Evolutionary conservation across 495 filamentous ascomycete species (phyloP).

Genomic region (Talaromyces ruber): DNA sequence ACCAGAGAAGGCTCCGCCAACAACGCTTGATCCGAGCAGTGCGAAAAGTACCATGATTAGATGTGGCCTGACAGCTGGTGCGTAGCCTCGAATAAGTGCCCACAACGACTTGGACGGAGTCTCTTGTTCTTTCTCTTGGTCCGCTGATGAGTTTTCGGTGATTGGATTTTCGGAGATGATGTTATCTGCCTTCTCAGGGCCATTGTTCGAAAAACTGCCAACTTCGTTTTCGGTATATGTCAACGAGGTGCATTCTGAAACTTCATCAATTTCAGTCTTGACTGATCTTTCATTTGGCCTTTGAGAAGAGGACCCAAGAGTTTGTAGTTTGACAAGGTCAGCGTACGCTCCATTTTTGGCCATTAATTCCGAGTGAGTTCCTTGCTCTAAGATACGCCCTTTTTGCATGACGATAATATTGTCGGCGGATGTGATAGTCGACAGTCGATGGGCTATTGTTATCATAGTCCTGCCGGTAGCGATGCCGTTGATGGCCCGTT

Average conservation of each 20-base stretch:
- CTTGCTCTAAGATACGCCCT: slow-evolving; percentile 48
- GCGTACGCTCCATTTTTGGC: slow-evolving; percentile 36
- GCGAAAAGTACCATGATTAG: slow-evolving; percentile 26
- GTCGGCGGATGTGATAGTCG: slow-evolving; percentile 49
- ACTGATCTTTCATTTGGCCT: background rate
- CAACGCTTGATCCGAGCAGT: slow-evolving; percentile 29
- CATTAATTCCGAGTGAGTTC: slow-evolving; percentile 35
- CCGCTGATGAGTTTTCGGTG: slow-evolving; percentile 11
- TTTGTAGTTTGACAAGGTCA: slow-evolving; percentile 33
- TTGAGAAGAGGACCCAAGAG: slow-evolving; percentile 16
- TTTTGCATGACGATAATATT: slow-evolving; percentile 56
- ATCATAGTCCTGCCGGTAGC: slow-evolving; percentile 37
- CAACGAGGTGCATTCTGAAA: slow-evolving; percentile 17
- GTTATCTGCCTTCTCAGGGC: slow-evolving; percentile 11
- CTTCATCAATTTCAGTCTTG: slow-evolving; percentile 16
- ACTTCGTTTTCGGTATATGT: slow-evolving; percentile 18
- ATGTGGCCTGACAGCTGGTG: slow-evolving; percentile 27
- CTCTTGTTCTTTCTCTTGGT: slow-evolving; percentile 14
- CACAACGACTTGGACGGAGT: slow-evolving; percentile 24
- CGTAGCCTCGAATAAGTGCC: slow-evolving; percentile 21
- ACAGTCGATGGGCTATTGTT: slow-evolving; percentile 40
- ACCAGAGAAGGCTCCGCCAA: slow-evolving; percentile 39
- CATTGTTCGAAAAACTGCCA: slow-evolving; percentile 9
- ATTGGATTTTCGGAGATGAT: slow-evolving; percentile 11
- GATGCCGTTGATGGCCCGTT: slow-evolving; percentile 38